Evolutionary conservation across 2,329 filamentous ascomycete genomes (phyloP).

Genomic region (Aureobasidium lini): DNA sequence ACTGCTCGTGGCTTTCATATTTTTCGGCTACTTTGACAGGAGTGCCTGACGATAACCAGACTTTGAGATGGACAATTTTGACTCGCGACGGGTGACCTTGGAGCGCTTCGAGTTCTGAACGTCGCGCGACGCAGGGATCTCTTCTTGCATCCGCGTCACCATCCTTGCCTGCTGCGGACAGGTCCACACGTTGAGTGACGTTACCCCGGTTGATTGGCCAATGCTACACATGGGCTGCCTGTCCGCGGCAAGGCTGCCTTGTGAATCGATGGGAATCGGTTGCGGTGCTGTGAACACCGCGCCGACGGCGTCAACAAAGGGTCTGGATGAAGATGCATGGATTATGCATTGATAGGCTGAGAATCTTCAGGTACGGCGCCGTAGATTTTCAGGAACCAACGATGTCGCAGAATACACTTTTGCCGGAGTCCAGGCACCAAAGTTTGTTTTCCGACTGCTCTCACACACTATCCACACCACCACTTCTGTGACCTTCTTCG

Average conservation of each 20-base stretch:
- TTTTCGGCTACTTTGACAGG: neutral
- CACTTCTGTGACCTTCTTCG: neutral
- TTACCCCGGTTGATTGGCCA: conserved; percentile 1
- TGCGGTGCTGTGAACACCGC: neutral
- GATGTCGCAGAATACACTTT: neutral
- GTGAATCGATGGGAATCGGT: neutral
- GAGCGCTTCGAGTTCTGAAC: conserved; percentile 7
- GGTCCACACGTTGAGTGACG: conserved; percentile 3
- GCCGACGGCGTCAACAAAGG: neutral
- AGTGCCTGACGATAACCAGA: neutral
- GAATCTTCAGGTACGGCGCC: neutral
- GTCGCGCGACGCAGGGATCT: neutral
- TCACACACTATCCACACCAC: neutral
- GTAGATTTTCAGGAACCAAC: conserved; percentile 13
- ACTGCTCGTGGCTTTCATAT: neutral
- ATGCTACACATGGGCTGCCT: neutral
- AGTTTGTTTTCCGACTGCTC: neutral
- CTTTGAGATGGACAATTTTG: neutral
- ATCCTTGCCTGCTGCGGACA: conserved; percentile 9
- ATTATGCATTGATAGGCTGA: neutral
- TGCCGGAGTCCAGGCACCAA: conserved; percentile 3
- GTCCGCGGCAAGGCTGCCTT: neutral
- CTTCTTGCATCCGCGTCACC: neutral
- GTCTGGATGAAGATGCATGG: neutral
- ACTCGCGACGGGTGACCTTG: neutral